These are phyloP conservation scores for Hypomyces rosellus DNA, from an alignment of 2,329 filamentous ascomycete genomes.

Conservation along the genomic window DNA sequence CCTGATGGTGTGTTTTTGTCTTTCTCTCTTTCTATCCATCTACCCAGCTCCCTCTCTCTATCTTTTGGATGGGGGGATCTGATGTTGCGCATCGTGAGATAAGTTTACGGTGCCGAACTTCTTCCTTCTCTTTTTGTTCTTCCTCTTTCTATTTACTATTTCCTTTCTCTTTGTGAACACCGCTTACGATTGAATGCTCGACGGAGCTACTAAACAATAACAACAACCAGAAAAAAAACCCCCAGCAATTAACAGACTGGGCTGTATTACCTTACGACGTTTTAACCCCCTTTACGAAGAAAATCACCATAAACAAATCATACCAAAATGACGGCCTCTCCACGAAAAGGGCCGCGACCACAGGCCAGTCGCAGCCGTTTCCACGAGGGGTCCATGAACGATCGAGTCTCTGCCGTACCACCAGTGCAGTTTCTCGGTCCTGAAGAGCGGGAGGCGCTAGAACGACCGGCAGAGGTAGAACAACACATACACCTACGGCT, in stretches of 20 bases:
- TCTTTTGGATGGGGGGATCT: too few species aligned
- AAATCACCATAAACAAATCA: too few species aligned
- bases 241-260: too few species aligned
- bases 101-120: too few species aligned
- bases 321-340: constrained; percentile 20
- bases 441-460: constrained; percentile 26
- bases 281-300: too few species aligned
- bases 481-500: background rate
- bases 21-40: background rate
- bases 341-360: constrained; percentile 27
- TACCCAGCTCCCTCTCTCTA: background rate
- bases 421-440: constrained; percentile 59
- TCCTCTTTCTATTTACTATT: background rate
- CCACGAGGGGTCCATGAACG: constrained; percentile 81
- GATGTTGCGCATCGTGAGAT: too few species aligned
- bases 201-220: background rate
- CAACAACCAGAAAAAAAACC: background rate
- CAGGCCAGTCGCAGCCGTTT: constrained; percentile 45
- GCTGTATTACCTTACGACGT: too few species aligned
- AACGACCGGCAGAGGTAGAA: constrained; percentile 18
- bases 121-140: background rate
- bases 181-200: too few species aligned
- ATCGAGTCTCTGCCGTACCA: constrained; percentile 65
- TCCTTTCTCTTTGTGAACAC: background rate
- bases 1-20: background rate